Evolutionary conservation across 139 green algal species (phyloP).

Genomic region (Chlamydomonas applanata): DNA sequence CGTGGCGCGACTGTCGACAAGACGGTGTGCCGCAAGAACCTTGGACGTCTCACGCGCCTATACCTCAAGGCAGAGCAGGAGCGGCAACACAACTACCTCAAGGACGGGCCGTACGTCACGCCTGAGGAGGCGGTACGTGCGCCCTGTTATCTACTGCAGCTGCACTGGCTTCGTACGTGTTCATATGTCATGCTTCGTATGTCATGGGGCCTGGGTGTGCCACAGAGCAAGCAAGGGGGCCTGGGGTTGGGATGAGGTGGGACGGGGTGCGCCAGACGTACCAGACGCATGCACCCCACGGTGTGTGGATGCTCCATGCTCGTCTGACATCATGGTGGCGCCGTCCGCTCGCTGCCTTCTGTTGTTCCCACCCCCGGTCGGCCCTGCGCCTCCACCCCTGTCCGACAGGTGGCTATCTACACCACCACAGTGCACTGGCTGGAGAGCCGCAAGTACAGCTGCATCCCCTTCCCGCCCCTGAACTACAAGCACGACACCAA

Average conservation of each 20-base stretch:
- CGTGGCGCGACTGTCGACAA: constrained; percentile 99
- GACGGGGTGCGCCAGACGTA: too few relatives aligned
- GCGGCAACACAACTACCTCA: constrained; percentile 99
- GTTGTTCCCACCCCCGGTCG: too few relatives aligned
- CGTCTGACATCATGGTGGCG: too few relatives aligned
- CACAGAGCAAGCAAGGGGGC: too few relatives aligned
- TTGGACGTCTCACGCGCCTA: constrained; percentile 96
- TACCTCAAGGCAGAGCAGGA: constrained; percentile 96
- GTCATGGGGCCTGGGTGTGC: background rate
- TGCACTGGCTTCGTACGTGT: too few relatives aligned
- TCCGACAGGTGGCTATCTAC: constrained; percentile 53
- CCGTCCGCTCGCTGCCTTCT: too few relatives aligned
- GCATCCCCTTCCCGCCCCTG: constrained; percentile 98
- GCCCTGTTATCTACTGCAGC: background rate
- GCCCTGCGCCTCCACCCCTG: background rate
- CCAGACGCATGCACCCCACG: background rate
- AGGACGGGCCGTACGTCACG: constrained; percentile 90
- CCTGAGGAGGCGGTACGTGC: constrained; percentile 97
- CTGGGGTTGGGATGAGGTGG: too few relatives aligned
- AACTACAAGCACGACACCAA: constrained; percentile 99
- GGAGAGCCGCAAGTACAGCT: constrained; percentile 94
- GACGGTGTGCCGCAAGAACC: constrained; percentile 99
- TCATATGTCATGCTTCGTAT: too few relatives aligned
- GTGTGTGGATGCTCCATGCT: too few relatives aligned
- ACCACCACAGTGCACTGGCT: constrained; percentile 98